Evolutionary conservation across 1,284 basidiomycete genomes (phyloP).

Genomic region (Sporisorium graminicola): DNA sequence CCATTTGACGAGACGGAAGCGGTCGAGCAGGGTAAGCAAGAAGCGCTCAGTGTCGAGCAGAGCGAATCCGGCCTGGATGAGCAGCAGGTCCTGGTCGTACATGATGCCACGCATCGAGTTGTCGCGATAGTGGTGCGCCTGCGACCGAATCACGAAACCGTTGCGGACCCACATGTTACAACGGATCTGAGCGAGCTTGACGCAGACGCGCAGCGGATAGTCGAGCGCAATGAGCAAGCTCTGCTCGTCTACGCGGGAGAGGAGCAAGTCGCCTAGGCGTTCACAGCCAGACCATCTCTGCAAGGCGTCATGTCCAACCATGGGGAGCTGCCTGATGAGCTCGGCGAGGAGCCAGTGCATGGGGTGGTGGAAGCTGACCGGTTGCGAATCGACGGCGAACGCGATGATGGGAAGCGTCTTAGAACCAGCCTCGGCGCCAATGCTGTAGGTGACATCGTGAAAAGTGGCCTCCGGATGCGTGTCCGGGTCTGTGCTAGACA

Average conservation of each 20-base stretch:
- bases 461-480: slow-evolving; percentile 76
- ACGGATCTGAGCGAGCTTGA: slow-evolving; percentile 87
- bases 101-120: slow-evolving; percentile 94
- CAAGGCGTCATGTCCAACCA: slow-evolving; percentile 30
- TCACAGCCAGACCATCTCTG: slow-evolving; percentile 31
- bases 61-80: slow-evolving; percentile 80
- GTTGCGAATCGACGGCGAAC: slow-evolving; percentile 57
- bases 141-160: slow-evolving; percentile 92
- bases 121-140: slow-evolving; percentile 96
- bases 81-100: slow-evolving; percentile 95
- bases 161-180: slow-evolving; percentile 98
- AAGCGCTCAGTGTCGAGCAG: slow-evolving; percentile 84
- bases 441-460: slow-evolving; percentile 73
- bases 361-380: slow-evolving; percentile 89
- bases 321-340: slow-evolving; percentile 77
- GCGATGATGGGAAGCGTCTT: slow-evolving; percentile 77
- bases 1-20: slow-evolving; percentile 84
- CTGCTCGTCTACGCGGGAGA: slow-evolving; percentile 47
- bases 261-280: slow-evolving; percentile 42
- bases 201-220: slow-evolving; percentile 64
- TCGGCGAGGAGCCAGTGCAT: slow-evolving; percentile 92
- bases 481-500: slow-evolving; percentile 71
- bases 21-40: slow-evolving; percentile 87
- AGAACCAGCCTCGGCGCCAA: slow-evolving; percentile 73
- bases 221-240: slow-evolving; percentile 58